These are phyloP conservation scores for Pichia sp. DNA, from an alignment of 1,139 yeast species.

Conservation along the genomic window DNA sequence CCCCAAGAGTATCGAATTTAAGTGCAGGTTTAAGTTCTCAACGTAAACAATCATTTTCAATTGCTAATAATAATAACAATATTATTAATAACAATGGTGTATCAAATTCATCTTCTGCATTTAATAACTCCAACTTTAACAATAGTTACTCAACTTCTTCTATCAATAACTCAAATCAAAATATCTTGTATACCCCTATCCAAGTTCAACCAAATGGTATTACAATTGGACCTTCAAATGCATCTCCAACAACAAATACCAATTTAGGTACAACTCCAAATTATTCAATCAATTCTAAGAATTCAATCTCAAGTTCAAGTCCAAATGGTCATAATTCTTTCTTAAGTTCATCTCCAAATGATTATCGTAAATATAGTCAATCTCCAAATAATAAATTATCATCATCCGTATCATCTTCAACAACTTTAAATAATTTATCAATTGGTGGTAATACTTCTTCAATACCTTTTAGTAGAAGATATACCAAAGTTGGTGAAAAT, in stretches of 20 bases:
- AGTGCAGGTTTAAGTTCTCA: slow-evolving; percentile 27
- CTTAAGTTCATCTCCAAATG: slow-evolving; percentile 14
- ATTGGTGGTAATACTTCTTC: slow-evolving; percentile 49
- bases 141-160: neutral
- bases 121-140: neutral
- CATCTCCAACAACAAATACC: slow-evolving; percentile 13
- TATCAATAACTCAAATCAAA: neutral
- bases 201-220: slow-evolving; percentile 19
- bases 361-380: slow-evolving; percentile 11
- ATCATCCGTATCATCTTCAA: slow-evolving; percentile 16
- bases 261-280: slow-evolving; percentile 9
- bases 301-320: slow-evolving; percentile 2
- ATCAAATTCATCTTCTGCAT: neutral
- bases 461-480: slow-evolving; percentile 53
- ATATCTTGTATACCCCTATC: slow-evolving; percentile 10
- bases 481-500: slow-evolving; percentile 83
- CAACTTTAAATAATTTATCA: slow-evolving; percentile 10
- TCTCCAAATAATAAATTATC: slow-evolving; percentile 16
- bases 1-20: slow-evolving; percentile 39
- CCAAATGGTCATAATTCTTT: slow-evolving; percentile 3
- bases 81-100: neutral
- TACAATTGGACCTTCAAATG: slow-evolving; percentile 12
- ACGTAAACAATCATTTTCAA: slow-evolving; percentile 18
- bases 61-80: no score
- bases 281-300: slow-evolving; percentile 4